These are phyloP conservation scores for Plasmodium yoelii DNA, from an alignment of 169 alveolate genomes.

Conservation along the genomic window DNA sequence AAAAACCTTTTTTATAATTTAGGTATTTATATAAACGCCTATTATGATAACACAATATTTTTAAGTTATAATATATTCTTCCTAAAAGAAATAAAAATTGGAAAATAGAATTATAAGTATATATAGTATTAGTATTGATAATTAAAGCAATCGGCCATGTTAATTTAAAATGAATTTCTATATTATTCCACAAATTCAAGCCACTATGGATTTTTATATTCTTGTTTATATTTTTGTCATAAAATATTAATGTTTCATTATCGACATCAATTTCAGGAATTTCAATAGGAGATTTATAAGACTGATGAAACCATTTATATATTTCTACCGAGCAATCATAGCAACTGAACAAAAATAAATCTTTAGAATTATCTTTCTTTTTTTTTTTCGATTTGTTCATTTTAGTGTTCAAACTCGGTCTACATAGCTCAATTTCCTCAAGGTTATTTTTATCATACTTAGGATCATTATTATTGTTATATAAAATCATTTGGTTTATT, in stretches of 20 bases:
- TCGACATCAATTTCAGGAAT: constrained; percentile 76
- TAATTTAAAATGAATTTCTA: constrained; percentile 70
- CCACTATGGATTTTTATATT: constrained; percentile 77
- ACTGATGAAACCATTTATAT: constrained; percentile 76
- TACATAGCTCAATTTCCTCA: not conserved
- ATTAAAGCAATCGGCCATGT: constrained; percentile 77
- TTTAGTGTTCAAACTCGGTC: not conserved
- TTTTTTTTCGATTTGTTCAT: not conserved
- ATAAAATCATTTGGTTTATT: constrained; percentile 21
- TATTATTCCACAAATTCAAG: constrained; percentile 68
- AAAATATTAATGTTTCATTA: constrained; percentile 76
- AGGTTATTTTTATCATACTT: not conserved
- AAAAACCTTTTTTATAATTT: constrained; percentile 42
- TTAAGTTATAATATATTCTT: constrained; percentile 70
- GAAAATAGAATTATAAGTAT: constrained; percentile 74
- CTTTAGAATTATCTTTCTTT: constrained; percentile 16
- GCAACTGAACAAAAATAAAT: constrained; percentile 48
- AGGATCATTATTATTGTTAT: constrained; percentile 3
- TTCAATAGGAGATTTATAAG: constrained; percentile 73
- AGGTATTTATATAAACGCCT: constrained; percentile 65
- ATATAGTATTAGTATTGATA: constrained; percentile 68
- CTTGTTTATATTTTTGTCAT: constrained; percentile 74
- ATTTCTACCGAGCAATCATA: constrained; percentile 76
- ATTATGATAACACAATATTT: constrained; percentile 76
- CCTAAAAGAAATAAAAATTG: constrained; percentile 74